These are phyloP conservation scores for Priceomyces melissophilus DNA, from an alignment of 805 yeast genomes.

Conservation along the genomic window DNA sequence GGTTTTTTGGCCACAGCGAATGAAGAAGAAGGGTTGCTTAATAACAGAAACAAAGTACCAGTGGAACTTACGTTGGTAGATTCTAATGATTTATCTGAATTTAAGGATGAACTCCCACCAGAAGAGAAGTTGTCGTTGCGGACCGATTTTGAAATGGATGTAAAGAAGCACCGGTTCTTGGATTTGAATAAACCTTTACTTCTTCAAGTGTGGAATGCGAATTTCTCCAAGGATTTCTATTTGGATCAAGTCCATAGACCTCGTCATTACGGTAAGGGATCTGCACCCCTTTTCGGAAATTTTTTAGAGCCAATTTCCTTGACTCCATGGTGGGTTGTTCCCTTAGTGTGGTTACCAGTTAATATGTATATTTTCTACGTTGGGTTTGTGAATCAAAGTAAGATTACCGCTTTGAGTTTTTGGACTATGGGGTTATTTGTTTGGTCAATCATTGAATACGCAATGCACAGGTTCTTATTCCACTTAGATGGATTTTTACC, in stretches of 20 bases:
- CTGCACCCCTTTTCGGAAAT: slow-evolving; percentile 94
- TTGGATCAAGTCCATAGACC: slow-evolving; percentile 97
- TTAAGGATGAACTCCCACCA: slow-evolving; percentile 64
- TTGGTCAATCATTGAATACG: slow-evolving; percentile 92
- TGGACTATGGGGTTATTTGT: slow-evolving; percentile 81
- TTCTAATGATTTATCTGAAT: slow-evolving; percentile 32
- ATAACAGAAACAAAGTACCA: slow-evolving; percentile 53
- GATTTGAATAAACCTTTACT: slow-evolving; percentile 82
- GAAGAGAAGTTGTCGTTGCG: slow-evolving; percentile 69
- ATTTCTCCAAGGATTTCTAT: slow-evolving; percentile 83
- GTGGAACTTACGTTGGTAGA: slow-evolving; percentile 51
- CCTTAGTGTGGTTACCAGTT: slow-evolving; percentile 81
- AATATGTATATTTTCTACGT: slow-evolving; percentile 59
- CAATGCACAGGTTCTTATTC: slow-evolving; percentile 86
- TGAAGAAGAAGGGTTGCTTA: slow-evolving; percentile 69
- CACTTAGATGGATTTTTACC: slow-evolving; percentile 89
- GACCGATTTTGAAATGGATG: slow-evolving; percentile 76
- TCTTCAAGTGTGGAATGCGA: slow-evolving; percentile 71
- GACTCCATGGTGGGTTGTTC: slow-evolving; percentile 95
- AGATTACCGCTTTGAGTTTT: slow-evolving; percentile 47
- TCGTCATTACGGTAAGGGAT: slow-evolving; percentile 95
- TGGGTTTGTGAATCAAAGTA: slow-evolving; percentile 52
- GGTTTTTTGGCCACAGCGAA: slow-evolving; percentile 80
- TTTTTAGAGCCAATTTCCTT: slow-evolving; percentile 86
- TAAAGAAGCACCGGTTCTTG: slow-evolving; percentile 73